phyloP scores from a whole-genome alignment of 176 grass and related monocot genomes.

The Triticum urartu region DNA sequence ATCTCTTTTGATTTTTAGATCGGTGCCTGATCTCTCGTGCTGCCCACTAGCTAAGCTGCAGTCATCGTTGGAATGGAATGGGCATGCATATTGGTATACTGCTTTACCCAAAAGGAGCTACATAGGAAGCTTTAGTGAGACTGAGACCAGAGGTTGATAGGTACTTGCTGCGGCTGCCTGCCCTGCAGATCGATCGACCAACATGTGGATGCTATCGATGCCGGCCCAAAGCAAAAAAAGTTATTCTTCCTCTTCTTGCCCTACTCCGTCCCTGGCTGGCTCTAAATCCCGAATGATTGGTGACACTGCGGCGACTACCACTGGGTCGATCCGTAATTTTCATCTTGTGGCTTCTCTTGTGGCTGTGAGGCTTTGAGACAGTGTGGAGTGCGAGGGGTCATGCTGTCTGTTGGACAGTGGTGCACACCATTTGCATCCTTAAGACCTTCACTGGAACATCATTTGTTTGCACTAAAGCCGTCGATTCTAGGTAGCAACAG shows the following conservation, averaged over 20 bases:
- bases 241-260: background rate
- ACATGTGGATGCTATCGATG: background rate
- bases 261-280: background rate
- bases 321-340: background rate
- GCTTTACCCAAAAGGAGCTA: constrained; percentile 13
- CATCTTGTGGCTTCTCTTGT: background rate
- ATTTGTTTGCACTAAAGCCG: background rate
- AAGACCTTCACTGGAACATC: background rate
- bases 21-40: constrained; percentile 19
- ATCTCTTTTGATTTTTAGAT: background rate
- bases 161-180: background rate
- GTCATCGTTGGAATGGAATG: background rate
- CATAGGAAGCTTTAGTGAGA: constrained; percentile 4
- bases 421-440: background rate
- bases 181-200: background rate
- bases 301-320: constrained; percentile 17
- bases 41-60: background rate
- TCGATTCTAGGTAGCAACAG: background rate
- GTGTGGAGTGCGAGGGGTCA: background rate
- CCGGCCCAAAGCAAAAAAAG: too few relatives aligned
- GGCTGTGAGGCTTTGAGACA: background rate
- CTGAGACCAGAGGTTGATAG: background rate
- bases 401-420: background rate
- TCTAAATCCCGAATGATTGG: constrained; percentile 17
- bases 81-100: background rate